Evolutionary conservation across 2,329 filamentous ascomycete genomes (phyloP).

Genomic region (Paraphoma sp.): DNA sequence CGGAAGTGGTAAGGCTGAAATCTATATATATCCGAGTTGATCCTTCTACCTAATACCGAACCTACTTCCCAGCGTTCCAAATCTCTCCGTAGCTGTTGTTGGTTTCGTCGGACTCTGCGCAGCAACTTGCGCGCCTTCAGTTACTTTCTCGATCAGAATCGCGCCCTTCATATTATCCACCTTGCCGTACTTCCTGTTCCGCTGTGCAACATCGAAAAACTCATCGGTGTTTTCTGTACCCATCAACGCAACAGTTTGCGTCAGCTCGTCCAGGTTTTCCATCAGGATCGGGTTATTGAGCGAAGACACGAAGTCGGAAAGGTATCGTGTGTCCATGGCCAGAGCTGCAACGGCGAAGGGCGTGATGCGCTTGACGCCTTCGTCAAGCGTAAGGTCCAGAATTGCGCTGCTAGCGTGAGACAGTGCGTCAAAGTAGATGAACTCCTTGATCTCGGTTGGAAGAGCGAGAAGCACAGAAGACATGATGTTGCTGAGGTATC

Average conservation of each 20-base stretch:
- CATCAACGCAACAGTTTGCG: conserved; percentile 90
- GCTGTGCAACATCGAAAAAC: conserved; percentile 88
- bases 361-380: conserved; percentile 84
- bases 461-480: conserved; percentile 89
- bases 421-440: conserved; percentile 96
- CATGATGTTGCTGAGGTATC: conserved; percentile 96
- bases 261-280: conserved; percentile 88
- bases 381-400: conserved; percentile 76
- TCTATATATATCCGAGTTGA: not conserved
- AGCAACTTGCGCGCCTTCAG: conserved; percentile 43
- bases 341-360: conserved; percentile 82
- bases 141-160: conserved; percentile 80
- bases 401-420: conserved; percentile 89
- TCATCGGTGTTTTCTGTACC: conserved; percentile 89
- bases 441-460: conserved; percentile 94
- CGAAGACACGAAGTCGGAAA: conserved; percentile 84
- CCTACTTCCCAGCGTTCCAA: conserved; percentile 43
- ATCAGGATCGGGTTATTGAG: conserved; percentile 88
- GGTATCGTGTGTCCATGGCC: conserved; percentile 81
- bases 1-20: not conserved
- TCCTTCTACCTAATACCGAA: conserved; percentile 35
- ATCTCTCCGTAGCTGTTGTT: conserved; percentile 35
- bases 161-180: conserved; percentile 93
- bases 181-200: conserved; percentile 92
- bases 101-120: conserved; percentile 42